Evolutionary conservation across 1,284 basidiomycete species (phyloP).

Genomic region (Cryptococcus hybrid): DNA sequence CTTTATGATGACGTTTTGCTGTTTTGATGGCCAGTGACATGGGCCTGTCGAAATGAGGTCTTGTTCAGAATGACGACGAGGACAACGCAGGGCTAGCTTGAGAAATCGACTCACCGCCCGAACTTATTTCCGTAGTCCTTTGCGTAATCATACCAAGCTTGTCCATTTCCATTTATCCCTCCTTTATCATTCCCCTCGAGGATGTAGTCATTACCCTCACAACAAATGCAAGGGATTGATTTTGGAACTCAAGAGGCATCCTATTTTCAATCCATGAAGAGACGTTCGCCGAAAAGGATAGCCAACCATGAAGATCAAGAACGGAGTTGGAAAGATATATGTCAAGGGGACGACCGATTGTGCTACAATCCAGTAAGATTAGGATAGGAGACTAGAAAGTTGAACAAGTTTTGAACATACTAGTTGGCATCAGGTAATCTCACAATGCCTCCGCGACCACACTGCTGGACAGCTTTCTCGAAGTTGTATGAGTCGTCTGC

Average conservation of each 20-base stretch:
- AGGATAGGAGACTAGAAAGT: neutral
- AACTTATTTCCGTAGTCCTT: constrained; percentile 51
- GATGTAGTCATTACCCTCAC: constrained; percentile 61
- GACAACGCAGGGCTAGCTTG: neutral
- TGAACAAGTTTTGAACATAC: constrained; percentile 13
- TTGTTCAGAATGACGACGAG: neutral
- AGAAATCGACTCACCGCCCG: constrained; percentile 54
- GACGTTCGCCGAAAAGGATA: constrained; percentile 62
- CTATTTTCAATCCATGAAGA: constrained; percentile 63
- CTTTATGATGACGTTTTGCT: constrained; percentile 55
- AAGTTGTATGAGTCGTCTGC: constrained; percentile 54
- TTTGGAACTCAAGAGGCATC: constrained; percentile 58
- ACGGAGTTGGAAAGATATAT: constrained; percentile 54
- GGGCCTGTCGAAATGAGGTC: constrained; percentile 49
- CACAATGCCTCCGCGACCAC: constrained; percentile 58
- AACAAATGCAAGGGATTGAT: constrained; percentile 66
- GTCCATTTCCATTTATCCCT: constrained; percentile 65
- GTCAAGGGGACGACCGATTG: constrained; percentile 10
- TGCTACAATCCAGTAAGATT: constrained; percentile 7
- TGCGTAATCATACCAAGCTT: constrained; percentile 58
- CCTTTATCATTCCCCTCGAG: constrained; percentile 62
- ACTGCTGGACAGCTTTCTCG: constrained; percentile 56
- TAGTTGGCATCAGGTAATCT: constrained; percentile 29
- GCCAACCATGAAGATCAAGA: constrained; percentile 59
- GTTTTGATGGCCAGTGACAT: constrained; percentile 61